Evolutionary conservation across 768 basidiomycete genomes (phyloP).

Genomic region (Amanita rimosa): DNA sequence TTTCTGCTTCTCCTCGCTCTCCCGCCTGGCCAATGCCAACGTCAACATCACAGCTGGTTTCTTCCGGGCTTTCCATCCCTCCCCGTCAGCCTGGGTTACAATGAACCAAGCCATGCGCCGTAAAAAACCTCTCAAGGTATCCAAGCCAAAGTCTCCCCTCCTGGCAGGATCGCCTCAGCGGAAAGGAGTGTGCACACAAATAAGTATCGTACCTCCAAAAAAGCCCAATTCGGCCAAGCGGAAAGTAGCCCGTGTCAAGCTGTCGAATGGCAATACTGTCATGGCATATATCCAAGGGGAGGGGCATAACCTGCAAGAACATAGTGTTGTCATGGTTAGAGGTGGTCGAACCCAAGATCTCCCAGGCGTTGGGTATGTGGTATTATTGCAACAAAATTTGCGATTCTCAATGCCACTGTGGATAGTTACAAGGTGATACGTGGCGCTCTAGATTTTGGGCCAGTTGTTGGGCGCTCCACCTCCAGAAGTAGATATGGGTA

Average conservation of each 20-base stretch:
- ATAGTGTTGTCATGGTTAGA: slow-evolving; percentile 89
- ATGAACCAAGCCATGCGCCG: slow-evolving; percentile 84
- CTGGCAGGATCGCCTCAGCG: slow-evolving; percentile 73
- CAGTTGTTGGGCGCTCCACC: slow-evolving; percentile 73
- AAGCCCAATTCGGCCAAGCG: slow-evolving; percentile 99
- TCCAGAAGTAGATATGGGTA: slow-evolving; percentile 92
- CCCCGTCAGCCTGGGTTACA: slow-evolving; percentile 49
- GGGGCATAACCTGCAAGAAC: slow-evolving; percentile 96
- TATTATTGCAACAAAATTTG: slow-evolving; percentile 1
- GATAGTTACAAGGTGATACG: slow-evolving; percentile 89
- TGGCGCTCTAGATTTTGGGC: slow-evolving; percentile 85
- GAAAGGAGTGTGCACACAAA: slow-evolving; percentile 83
- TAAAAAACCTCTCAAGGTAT: slow-evolving; percentile 44
- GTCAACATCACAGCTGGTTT: slow-evolving; percentile 4
- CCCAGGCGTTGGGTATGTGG: slow-evolving; percentile 84
- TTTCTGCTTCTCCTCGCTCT: slow-evolving; percentile 12
- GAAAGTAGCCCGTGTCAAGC: slow-evolving; percentile 90
- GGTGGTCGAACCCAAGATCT: slow-evolving; percentile 97
- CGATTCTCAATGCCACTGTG: neutral
- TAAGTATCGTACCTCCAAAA: slow-evolving; percentile 80
- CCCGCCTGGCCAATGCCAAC: slow-evolving; percentile 4
- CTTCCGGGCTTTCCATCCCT: slow-evolving; percentile 50
- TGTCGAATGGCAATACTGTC: slow-evolving; percentile 78
- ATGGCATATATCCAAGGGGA: slow-evolving; percentile 96
- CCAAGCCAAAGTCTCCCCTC: slow-evolving; percentile 67